Base-by-base conservation (phyloP, 2,329 filamentous ascomycete species). In the Exophiala phaeomuriformis region DNA sequence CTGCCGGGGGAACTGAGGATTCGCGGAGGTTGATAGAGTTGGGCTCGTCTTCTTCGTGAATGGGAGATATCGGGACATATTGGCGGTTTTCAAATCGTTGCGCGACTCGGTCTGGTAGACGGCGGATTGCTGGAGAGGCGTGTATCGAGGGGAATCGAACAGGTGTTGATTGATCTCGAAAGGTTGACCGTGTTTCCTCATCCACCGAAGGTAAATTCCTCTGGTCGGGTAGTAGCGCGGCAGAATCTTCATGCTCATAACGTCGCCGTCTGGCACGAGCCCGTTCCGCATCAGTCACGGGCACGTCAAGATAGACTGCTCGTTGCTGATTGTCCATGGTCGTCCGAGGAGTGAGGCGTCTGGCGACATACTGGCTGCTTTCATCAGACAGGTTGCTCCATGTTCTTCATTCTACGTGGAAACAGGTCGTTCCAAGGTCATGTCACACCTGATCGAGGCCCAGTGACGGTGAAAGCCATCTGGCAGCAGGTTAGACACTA, bases 251-350 rank as follows among this genome's bases (percentile, higher is more conserved):
- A 45, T 59, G 47, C 19, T 37, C 35, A 37, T 37, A 40, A 29
- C 35, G 12, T n/a, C 39, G 49, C n/a, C n/a, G 46, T n/a, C 30
- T 45, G 27, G 54, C 59, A 29, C 49, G 56, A 44, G 52, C 43
- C 33, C 59, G 56, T 43, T 61, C 59, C 30, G 55, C 47, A 4
- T 61, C 59, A 28, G 59, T 61, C 12, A 61, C 53, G 27, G 59
- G 56, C 19, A 61, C 49, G 39, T 59, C 46, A 43, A 61, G 59
- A 37, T 46, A 55, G 43, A 41, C 51, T 40, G 33, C 41, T 8
- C 49, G 46, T 47, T 53, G 57, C 49, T 56, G 55, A 51, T 45
- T 45, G 47, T 59, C 56, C 59, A 61, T 61, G 49, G 37, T 52
- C 49, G 19, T 19, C 19, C 19, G 28, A 39, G 33, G 29, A n/a